phyloP scores from a whole-genome alignment of 805 yeast species.

The Suhomyces faveliae region DNA sequence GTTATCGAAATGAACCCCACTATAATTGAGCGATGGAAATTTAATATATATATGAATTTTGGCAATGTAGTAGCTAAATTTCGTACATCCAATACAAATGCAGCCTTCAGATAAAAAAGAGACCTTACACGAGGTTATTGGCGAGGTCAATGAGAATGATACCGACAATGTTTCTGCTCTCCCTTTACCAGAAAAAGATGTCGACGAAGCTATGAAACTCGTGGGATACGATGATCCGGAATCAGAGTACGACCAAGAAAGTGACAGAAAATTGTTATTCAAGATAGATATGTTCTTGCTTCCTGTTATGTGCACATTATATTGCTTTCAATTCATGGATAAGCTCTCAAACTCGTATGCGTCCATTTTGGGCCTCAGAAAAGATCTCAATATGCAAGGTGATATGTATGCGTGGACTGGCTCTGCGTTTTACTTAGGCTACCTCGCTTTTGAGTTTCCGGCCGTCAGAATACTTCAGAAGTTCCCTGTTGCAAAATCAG shows the following conservation, averaged over 20 bases:
- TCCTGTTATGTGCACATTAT: conserved; percentile 50
- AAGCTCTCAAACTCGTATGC: conserved; percentile 53
- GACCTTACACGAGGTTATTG: not conserved
- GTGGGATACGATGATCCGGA: conserved; percentile 20
- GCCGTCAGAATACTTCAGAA: conserved; percentile 48
- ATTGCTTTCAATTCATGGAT: conserved; percentile 60
- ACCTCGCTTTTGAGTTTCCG: conserved; percentile 55
- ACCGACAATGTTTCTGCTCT: not conserved
- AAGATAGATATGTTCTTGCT: conserved; percentile 52
- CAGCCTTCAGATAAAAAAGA: not conserved
- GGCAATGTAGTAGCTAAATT: not conserved
- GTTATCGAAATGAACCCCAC: not conserved
- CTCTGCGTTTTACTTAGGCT: conserved; percentile 52
- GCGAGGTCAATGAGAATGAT: not conserved
- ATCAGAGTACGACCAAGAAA: conserved; percentile 26
- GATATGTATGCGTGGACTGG: conserved; percentile 46
- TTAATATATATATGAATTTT: not conserved
- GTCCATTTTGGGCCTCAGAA: conserved; percentile 50
- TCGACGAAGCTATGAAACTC: conserved; percentile 46
- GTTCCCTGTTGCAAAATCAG: conserved; percentile 55
- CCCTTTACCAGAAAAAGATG: conserved; percentile 25
- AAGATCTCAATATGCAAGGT: conserved; percentile 46
- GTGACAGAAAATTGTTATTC: conserved; percentile 36
- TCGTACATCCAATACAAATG: not conserved
- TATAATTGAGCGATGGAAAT: too few species aligned